Base-by-base conservation (phyloP, 257 asterid genomes). In the Petunia axillaris region DNA sequence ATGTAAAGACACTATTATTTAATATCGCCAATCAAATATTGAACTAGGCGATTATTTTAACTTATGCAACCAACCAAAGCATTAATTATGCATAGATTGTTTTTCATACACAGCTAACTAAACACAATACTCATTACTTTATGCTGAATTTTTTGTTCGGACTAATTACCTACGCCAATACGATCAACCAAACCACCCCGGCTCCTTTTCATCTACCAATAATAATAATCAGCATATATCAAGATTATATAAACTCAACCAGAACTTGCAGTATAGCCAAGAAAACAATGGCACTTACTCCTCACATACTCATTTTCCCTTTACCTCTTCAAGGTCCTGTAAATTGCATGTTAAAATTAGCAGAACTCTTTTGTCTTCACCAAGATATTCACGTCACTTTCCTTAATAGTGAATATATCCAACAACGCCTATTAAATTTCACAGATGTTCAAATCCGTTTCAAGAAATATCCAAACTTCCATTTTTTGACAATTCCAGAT, bases 271-370 rank as follows among this genome's bases (percentile, higher is more conserved):
- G 37, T 57, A 37, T 7, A 25, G 25, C 64, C 1, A 3, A 35
- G 25, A 52, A 38, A 55, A 66, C 36, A 59, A 64, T 54, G 43
- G 41, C 40, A 53, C 38, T 59, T 14, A 10, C 54, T 74, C 75
- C 75, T 36, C 86, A 85, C 60, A 85, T 83, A 2, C 48, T 85
- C 4, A 81, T 85, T 25, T 83, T 83, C 44, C 88, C 88, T 0
- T 60, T 81, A 25, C 88, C 88, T 35, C n/a, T 68, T 4, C 88
- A 80, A 37, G 85, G 86, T 50, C 88, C 82, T 52, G 85, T 85
- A 1, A 85, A 85, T 54, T 81, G 85, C 86, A 85, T 83, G 85
- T 76, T 85, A 43, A 85, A 85, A 63, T 77, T 85, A 6, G 85
- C 88, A n/a, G 85, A 85, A 64, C 80, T 85, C 48, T 41, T 85